These are phyloP conservation scores for Piromyces sp. DNA, from an alignment of 192 early-diverging fungal genomes.

Conservation along the genomic window DNA sequence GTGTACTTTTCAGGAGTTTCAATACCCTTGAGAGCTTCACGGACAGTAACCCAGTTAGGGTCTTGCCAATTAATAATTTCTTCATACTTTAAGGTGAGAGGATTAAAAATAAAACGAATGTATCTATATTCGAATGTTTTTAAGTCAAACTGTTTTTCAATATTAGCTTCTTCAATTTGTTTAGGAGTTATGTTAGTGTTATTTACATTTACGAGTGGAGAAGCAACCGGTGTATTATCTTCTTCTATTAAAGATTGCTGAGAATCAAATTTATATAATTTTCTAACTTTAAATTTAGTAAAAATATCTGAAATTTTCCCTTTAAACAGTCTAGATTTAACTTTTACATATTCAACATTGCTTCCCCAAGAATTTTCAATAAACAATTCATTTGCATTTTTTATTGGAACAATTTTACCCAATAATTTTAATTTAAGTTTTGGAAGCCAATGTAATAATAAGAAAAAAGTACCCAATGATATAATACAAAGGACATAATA, in stretches of 20 bases:
- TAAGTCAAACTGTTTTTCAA: no score
- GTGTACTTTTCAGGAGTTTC: background rate
- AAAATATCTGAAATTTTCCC: conserved; percentile 17
- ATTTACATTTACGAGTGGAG: no score
- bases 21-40: conserved; percentile 6
- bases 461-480: conserved; percentile 49
- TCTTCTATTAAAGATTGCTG: no score
- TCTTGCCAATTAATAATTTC: conserved; percentile 32
- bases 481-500: conserved; percentile 50
- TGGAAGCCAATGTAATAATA: conserved; percentile 77
- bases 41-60: conserved; percentile 20
- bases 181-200: no score
- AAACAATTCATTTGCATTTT: conserved; percentile 45
- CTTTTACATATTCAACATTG: conserved; percentile 5
- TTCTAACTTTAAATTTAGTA: background rate
- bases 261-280: no score
- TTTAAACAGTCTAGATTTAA: conserved; percentile 6
- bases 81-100: conserved; percentile 20
- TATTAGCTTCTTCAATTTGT: no score
- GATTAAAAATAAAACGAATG: conserved; percentile 34
- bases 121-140: conserved; percentile 23
- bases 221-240: no score
- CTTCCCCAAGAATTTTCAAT: conserved; percentile 25
- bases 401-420: conserved; percentile 35
- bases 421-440: conserved; percentile 53